Evolutionary conservation across 768 basidiomycete species (phyloP), one percentile per base, ranked within the genome.

Genomic region (Boletellus emodensis): DNA sequence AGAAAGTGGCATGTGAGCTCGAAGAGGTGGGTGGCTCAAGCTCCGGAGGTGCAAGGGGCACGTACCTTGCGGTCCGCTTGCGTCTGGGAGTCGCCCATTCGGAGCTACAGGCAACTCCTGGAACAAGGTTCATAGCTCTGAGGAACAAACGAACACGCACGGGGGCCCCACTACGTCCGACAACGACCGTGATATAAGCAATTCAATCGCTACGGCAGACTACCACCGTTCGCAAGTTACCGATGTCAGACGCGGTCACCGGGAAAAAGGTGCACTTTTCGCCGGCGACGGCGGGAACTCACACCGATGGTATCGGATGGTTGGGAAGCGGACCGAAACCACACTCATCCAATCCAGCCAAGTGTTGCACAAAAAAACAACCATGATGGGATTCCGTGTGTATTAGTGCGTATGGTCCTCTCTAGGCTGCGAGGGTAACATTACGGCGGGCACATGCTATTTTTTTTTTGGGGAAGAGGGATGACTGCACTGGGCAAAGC

Each of bases 131-230:
- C 45, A 44, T 32, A 37, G 35, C 37, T 36, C 46, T 36, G 47
- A 45, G 34, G 38, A 55, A 54, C 39, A 46, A 44, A 40, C 18
- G 44, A 33, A 44, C 35, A 30, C 44, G 55, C 58, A 54, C 56
- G 24, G 24, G 24, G 4, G 65, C 63, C 58, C 61, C 58, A 63
- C 49, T 51, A 41, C 13, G 40, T 32, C 64, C 61, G 64, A 63
- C 53, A 24, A 40, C 30, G 26, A 30, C 44, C 35, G 49, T 50
- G 45, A 52, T 42, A 53, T 55, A 64, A 60, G 53, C 56, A 61
- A 66, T 64, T 66, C 55, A 64, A 44, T 64, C 52, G 55, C 56
- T 59, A 56, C 59, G 56, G 55, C 49, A 63, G 35, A 20, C 24
- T 36, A 41, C 26, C 15, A 30, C 30, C 22, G 1, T 42, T 52